A percentile compares a stretch with the other conserved stretches of the same genome.
These are phyloP conservation scores for Populus hybrid DNA, from an alignment of 441 rosid species.

Conservation along the genomic window DNA sequence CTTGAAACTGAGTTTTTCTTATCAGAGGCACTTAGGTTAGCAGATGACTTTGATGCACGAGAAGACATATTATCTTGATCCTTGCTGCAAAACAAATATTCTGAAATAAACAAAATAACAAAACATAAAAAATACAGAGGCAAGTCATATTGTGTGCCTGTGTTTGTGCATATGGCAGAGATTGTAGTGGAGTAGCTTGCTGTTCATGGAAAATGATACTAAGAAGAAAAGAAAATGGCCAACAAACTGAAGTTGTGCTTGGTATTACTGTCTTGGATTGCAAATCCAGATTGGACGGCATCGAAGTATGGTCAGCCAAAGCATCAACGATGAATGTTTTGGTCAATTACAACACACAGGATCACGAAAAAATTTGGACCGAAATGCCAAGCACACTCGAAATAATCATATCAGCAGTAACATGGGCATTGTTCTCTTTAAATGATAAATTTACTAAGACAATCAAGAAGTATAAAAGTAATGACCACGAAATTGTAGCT, in stretches of 20 bases:
- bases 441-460: neutral
- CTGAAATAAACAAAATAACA: constrained; percentile 9
- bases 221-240: neutral
- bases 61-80: constrained; percentile 45
- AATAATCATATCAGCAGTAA: neutral
- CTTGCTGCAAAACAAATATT: constrained; percentile 46
- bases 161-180: neutral
- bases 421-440: neutral
- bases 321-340: neutral
- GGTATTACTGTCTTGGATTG: neutral
- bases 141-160: neutral
- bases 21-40: constrained; percentile 36
- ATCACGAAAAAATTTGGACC: neutral
- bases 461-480: neutral
- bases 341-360: neutral
- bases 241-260: neutral
- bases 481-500: neutral
- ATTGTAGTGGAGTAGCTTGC: neutral
- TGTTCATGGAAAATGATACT: neutral
- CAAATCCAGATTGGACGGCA: neutral
- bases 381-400: neutral
- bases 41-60: constrained; percentile 41
- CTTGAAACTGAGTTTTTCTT: constrained; percentile 42
- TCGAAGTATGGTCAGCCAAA: neutral
- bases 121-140: neutral